Evolutionary conservation across 2,329 filamentous ascomycete species (phyloP), one percentile per base, ranked within the genome.

Genomic region (Apiospora pterosperma): DNA sequence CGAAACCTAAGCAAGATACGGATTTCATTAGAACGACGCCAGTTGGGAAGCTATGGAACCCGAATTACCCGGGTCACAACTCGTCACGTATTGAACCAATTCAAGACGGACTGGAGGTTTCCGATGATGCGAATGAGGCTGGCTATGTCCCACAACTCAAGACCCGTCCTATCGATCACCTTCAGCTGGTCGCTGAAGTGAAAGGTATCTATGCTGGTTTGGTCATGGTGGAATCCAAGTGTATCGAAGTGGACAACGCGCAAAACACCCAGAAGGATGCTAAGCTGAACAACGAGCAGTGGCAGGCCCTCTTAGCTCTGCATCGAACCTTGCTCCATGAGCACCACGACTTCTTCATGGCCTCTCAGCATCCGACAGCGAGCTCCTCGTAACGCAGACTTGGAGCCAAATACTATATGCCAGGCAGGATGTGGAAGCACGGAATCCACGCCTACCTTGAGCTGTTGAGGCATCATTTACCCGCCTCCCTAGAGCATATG

Each of bases 401-500:
- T 0, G 90, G 93, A 0, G 84, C 85, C 0, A 96, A 96, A 67
- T 97, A 97, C 70, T 88, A 89, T 0, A 97, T 98, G 92, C 94
- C 94, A 0, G 93, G 92, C 0, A 82, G 95, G 0, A 96, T 98
- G 92, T 98, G 95, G 96, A 85, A 92, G 0, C 92, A 97, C 70
- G 95, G 92, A 0, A 97, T 98, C 5, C 93, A 96, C 73, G 89
- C 88, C 0, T 96, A 96, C 64, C 81, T 97, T 0, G 92, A 97
- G 68, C 75, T 96, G 0, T 76, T 97, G 0, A 83, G 92, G 0
- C 88, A 92, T 68, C 85, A 89, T 3, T 79, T 97, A 0, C 95
- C 94, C 0, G 84, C 82, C 0, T 93, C 91, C 1, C 79, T 93
- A 0, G 94, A 97, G 61, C 91, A 96, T 63, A 97, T 98, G 93